These are phyloP conservation scores for Talaromyces nanjingensis DNA, from an alignment of 495 filamentous ascomycete genomes.

Conservation along the genomic window DNA sequence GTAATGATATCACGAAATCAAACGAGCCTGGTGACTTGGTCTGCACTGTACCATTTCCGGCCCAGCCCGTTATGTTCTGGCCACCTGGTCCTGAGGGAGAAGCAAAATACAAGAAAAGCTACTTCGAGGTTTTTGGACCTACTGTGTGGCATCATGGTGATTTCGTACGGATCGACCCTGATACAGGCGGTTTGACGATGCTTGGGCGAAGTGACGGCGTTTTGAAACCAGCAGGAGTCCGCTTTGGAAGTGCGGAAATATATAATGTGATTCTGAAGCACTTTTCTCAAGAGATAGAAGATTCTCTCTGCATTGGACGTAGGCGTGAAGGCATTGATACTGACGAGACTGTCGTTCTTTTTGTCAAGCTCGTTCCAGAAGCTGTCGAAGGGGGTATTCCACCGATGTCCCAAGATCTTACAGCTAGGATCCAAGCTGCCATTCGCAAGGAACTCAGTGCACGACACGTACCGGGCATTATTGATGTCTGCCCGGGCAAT, in stretches of 20 bases:
- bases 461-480: slow-evolving; percentile 76
- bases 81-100: slow-evolving; percentile 55
- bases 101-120: slow-evolving; percentile 69
- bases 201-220: slow-evolving; percentile 86
- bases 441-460: slow-evolving; percentile 72
- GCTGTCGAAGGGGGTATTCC: slow-evolving; percentile 13
- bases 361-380: slow-evolving; percentile 64
- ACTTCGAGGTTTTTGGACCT: slow-evolving; percentile 74
- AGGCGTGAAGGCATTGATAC: slow-evolving; percentile 57
- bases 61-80: slow-evolving; percentile 86
- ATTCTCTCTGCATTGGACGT: slow-evolving; percentile 79
- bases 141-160: slow-evolving; percentile 92
- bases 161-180: slow-evolving; percentile 69
- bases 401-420: slow-evolving; percentile 36
- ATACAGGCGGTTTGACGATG: slow-evolving; percentile 76
- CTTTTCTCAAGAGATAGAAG: slow-evolving; percentile 69
- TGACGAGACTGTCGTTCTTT: slow-evolving; percentile 82
- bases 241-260: slow-evolving; percentile 86
- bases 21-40: slow-evolving; percentile 85
- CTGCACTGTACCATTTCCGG: slow-evolving; percentile 80
- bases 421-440: slow-evolving; percentile 49
- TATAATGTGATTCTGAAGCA: slow-evolving; percentile 83
- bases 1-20: slow-evolving; percentile 38
- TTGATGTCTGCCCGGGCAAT: slow-evolving; percentile 56
- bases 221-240: slow-evolving; percentile 77